Percentiles rank a stretch among this genome's conserved stretches.
Evolutionary conservation across 2,329 filamentous ascomycete genomes (phyloP).

Genomic region (Ophiostoma perfectum): DNA sequence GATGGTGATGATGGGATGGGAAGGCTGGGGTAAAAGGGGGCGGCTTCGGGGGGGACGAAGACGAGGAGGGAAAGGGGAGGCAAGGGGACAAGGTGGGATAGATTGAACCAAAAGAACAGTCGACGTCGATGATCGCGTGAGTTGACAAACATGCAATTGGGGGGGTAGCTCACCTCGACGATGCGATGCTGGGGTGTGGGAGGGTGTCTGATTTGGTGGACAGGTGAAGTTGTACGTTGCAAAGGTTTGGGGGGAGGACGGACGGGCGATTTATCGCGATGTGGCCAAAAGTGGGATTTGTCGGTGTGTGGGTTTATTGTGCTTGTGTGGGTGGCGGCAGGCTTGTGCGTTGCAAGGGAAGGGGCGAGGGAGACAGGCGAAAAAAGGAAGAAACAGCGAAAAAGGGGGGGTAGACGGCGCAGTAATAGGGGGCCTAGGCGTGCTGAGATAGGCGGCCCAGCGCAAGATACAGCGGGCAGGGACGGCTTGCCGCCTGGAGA

Average conservation of each 20-base stretch:
- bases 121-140: neutral
- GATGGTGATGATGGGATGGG: constrained; percentile 11
- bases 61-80: neutral
- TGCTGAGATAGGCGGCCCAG: neutral
- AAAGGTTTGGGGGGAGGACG: constrained; percentile 19
- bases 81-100: neutral
- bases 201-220: constrained; percentile 12
- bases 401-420: neutral
- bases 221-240: constrained; percentile 18
- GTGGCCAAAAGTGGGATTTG: constrained; percentile 29
- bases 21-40: constrained; percentile 17
- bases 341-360: constrained; percentile 22
- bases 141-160: neutral
- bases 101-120: neutral
- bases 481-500: neutral
- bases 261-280: constrained; percentile 28
- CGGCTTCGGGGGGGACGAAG: constrained; percentile 1
- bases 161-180: constrained; percentile 15
- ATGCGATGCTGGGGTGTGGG: constrained; percentile 12
- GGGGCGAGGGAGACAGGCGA: constrained; percentile 17
- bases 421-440: neutral
- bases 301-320: constrained; percentile 25
- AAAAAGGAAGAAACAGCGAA: constrained; percentile 16
- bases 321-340: constrained; percentile 13
- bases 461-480: neutral